A percentile compares a stretch with the other conserved stretches of the same genome.
Evolutionary conservation across 2,329 filamentous ascomycete genomes (phyloP).

Genomic region (Beauveria brongniartii): DNA sequence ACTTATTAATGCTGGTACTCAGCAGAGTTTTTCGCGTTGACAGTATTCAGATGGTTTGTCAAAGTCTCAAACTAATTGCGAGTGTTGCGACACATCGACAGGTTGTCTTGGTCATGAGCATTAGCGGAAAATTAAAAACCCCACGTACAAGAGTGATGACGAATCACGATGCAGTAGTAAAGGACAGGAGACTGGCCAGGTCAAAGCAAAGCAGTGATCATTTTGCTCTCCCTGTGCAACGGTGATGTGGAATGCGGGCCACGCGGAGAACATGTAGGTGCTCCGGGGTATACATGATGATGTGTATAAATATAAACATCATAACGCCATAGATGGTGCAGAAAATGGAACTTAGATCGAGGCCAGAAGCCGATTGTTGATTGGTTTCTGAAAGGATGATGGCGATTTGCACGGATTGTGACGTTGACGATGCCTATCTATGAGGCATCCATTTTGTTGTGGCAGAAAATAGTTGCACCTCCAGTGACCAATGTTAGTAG

Average conservation of each 20-base stretch:
- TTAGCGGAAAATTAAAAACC: not conserved
- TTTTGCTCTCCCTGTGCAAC: not conserved
- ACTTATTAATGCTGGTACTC: not conserved
- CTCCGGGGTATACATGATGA: too few species aligned
- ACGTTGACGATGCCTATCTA: too few species aligned
- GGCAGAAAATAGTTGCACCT: not conserved
- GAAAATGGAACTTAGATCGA: too few species aligned
- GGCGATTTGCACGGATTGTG: too few species aligned
- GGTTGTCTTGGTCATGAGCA: not conserved
- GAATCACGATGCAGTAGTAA: not conserved
- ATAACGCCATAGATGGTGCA: too few species aligned
- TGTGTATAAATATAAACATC: too few species aligned
- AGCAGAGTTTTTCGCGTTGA: not conserved
- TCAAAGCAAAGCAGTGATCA: not conserved
- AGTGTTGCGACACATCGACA: not conserved
- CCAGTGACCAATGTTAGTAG: not conserved
- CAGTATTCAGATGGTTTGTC: not conserved
- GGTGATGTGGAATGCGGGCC: constrained; percentile 3
- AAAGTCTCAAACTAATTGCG: constrained; percentile 1
- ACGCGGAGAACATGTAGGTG: not conserved
- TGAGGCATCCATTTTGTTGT: not conserved
- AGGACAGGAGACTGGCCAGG: not conserved
- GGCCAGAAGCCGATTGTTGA: too few species aligned
- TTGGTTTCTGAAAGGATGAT: too few species aligned
- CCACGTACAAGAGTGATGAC: too few species aligned